Percentiles rank a stretch among this genome's conserved stretches.
Evolutionary conservation across 768 basidiomycete species (phyloP).

Genomic region (Russula griseocarnosa): DNA sequence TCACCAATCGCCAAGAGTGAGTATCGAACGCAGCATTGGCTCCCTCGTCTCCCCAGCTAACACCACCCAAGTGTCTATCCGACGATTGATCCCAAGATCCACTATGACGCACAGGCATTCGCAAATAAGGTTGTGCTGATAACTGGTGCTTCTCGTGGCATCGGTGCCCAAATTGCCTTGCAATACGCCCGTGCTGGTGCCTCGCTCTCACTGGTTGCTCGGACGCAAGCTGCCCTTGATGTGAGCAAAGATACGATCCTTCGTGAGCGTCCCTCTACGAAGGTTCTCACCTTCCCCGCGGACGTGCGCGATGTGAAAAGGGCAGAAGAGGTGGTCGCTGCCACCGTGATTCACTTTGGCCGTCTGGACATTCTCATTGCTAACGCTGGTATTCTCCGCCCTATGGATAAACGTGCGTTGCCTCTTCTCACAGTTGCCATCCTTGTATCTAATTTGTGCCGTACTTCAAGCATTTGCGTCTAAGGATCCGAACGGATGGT

Average conservation of each 20-base stretch:
- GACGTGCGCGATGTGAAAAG: constrained; percentile 16
- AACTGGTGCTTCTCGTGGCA: constrained; percentile 30
- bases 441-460: background rate
- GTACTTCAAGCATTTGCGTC: background rate
- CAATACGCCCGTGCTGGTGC: constrained; percentile 28
- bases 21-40: background rate
- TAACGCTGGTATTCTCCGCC: constrained; percentile 2
- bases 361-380: constrained; percentile 22
- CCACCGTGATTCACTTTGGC: constrained; percentile 6
- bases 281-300: constrained; percentile 9
- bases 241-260: constrained; percentile 8
- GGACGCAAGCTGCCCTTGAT: constrained; percentile 9
- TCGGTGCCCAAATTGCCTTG: constrained; percentile 27
- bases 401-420: constrained; percentile 1
- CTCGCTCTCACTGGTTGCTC: constrained; percentile 17
- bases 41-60: background rate
- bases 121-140: constrained; percentile 28
- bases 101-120: constrained; percentile 15
- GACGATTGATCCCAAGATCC: constrained; percentile 4
- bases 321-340: constrained; percentile 5
- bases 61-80: constrained; percentile 12
- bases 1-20: background rate
- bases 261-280: background rate
- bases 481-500: constrained; percentile 19
- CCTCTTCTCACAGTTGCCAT: background rate